Evolutionary conservation across 345 rosid genomes (phyloP).

Genomic region (Carallia pectinifolia): DNA sequence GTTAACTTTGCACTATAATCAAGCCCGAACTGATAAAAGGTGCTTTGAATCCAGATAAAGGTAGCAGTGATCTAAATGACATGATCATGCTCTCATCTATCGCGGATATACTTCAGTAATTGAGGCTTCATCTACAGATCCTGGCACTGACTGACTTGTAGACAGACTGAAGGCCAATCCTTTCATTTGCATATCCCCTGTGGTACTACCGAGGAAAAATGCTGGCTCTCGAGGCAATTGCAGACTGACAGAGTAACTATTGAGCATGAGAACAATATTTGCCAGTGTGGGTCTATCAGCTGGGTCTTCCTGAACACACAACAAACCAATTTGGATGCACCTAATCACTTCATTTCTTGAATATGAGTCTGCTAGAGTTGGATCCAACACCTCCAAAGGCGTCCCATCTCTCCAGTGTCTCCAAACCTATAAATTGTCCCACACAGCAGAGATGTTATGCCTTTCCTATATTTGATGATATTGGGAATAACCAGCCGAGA

Average conservation of each 20-base stretch:
- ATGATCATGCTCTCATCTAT: background rate
- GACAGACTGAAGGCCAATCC: constrained; percentile 15
- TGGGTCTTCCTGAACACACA: constrained; percentile 68
- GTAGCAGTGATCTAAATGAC: background rate
- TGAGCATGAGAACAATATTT: constrained; percentile 42
- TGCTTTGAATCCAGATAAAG: background rate
- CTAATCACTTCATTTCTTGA: constrained; percentile 41
- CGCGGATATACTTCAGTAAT: constrained; percentile 43
- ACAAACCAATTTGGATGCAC: constrained; percentile 53
- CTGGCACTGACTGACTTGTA: constrained; percentile 18
- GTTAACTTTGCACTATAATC: no score
- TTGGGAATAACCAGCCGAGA: background rate
- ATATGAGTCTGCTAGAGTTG: constrained; percentile 28
- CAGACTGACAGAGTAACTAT: constrained; percentile 38
- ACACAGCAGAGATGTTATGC: background rate
- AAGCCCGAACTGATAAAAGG: no score
- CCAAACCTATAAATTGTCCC: constrained; percentile 26
- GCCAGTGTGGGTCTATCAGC: constrained; percentile 49
- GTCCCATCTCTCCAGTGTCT: constrained; percentile 26
- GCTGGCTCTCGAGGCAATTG: constrained; percentile 40
- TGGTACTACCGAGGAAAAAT: constrained; percentile 22
- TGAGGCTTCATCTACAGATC: constrained; percentile 34
- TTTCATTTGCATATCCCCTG: background rate
- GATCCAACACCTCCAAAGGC: constrained; percentile 48
- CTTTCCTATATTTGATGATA: background rate